Evolutionary conservation across 83 land plant genomes (phyloP), one percentile per base, ranked within the genome.

Genomic region (Thuja plicata): DNA sequence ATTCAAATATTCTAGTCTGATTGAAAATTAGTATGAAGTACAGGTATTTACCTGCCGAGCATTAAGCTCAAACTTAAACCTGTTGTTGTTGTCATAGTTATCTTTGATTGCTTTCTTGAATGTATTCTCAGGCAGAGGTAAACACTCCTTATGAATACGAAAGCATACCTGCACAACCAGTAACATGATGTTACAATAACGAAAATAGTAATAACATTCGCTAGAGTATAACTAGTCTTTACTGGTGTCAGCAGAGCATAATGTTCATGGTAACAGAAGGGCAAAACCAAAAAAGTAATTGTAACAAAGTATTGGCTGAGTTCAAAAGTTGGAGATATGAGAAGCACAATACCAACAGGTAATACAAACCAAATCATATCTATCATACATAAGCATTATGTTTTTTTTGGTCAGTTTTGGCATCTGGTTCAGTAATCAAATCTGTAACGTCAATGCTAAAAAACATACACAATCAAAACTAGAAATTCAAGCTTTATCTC

Each of bases 31-130:
- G 17, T 35, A 77, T 11, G 40, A 19, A 77, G 76, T 30, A 13
- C 35, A 77, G 41, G 13, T 34, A 77, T 77, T 77, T 57, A 94
- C 96, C 86, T 94, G 96, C 24, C 87, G 32, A 43, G 35, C 32
- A 87, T 92, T 91, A 32, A 95, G 92, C 71, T 92, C 95, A 38
- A 90, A 88, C 76, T 91, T 92, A 87, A 95, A 93, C 91, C 88
- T 93, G 88, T 86, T 82, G 45, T 52, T 91, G 30, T 87, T 45
- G 57, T 89, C 79, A 86, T 93, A 95, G 57, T 90, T 95, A 34
- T 92, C 96, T 84, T 90, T 92, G 30, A 95, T 92, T 35, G 96
- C 96, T 85, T 91, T 89, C 90, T 91, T 95, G 88, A 95, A 95
- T 15, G 86, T 57, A 55, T 86, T 90, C 85, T 93, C 96, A 85